Percentiles rank a stretch among this genome's conserved stretches.
phyloP scores from a whole-genome alignment of 345 rosid species.

The Boechera stricta region DNA sequence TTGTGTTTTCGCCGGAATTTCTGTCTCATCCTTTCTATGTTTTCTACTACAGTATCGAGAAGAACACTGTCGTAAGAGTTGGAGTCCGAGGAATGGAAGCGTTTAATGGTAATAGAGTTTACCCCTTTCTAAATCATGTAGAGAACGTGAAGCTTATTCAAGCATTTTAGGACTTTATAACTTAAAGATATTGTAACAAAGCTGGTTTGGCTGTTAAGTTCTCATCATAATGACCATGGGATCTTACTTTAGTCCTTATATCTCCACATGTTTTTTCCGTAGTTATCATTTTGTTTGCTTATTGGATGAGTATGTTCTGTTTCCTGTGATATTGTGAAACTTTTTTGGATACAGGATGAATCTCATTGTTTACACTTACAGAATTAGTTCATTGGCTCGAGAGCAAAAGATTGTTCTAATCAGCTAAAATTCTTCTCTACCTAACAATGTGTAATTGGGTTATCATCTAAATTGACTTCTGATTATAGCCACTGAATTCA shows the following conservation, averaged over 20 bases:
- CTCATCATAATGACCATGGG: background rate
- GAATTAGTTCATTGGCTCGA: background rate
- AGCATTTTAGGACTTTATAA: background rate
- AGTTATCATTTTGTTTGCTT: background rate
- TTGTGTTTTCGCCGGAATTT: background rate
- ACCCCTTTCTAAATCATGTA: background rate
- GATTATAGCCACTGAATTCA: no score
- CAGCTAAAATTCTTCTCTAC: no score
- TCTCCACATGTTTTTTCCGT: background rate
- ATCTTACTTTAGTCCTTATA: no score
- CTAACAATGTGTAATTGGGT: no score
- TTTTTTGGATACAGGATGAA: background rate
- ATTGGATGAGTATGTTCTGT: background rate
- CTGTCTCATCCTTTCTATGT: background rate
- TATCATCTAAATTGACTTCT: no score
- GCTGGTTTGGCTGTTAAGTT: background rate
- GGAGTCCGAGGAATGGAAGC: background rate
- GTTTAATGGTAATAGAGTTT: background rate
- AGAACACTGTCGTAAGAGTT: background rate
- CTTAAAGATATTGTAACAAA: background rate
- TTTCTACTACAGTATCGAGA: background rate
- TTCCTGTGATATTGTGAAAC: background rate
- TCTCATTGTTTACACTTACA: background rate
- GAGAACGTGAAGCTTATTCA: background rate
- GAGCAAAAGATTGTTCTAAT: background rate